Evolutionary conservation across 768 basidiomycete genomes (phyloP).

Genomic region (Sistotremastrum niveocremeum): DNA sequence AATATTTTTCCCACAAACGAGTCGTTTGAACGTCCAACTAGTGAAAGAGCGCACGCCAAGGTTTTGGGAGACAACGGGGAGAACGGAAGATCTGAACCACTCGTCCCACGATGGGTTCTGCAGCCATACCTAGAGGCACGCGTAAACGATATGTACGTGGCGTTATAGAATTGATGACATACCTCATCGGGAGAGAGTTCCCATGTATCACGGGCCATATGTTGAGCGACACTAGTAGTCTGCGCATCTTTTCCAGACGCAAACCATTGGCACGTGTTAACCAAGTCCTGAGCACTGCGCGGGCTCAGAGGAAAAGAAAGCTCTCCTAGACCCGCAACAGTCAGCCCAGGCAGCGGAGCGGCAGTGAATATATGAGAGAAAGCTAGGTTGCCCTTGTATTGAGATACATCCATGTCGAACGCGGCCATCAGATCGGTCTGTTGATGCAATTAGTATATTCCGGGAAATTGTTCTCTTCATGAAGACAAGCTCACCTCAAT

Average conservation of each 20-base stretch:
- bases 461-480: no score
- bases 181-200: conserved; percentile 29
- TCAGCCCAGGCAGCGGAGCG: conserved; percentile 29
- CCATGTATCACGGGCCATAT: conserved; percentile 34
- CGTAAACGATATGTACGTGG: not conserved
- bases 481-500: no score
- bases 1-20: conserved; percentile 34
- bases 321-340: conserved; percentile 25
- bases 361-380: conserved; percentile 13
- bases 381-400: conserved; percentile 17
- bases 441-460: no score
- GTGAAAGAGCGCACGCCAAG: conserved; percentile 23
- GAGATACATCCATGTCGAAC: no score
- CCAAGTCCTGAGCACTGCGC: conserved; percentile 27
- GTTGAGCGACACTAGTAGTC: conserved; percentile 25
- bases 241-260: conserved; percentile 32
- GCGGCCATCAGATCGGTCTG: no score
- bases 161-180: not conserved
- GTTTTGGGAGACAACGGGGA: conserved; percentile 19
- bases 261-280: conserved; percentile 21
- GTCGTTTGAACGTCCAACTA: conserved; percentile 29
- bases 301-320: conserved; percentile 29
- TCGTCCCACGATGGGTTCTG: conserved; percentile 26
- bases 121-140: conserved; percentile 19
- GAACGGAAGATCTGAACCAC: conserved; percentile 19